Conservation (phyloP, 331 rosid species). For the Saraca asoca region DNA sequence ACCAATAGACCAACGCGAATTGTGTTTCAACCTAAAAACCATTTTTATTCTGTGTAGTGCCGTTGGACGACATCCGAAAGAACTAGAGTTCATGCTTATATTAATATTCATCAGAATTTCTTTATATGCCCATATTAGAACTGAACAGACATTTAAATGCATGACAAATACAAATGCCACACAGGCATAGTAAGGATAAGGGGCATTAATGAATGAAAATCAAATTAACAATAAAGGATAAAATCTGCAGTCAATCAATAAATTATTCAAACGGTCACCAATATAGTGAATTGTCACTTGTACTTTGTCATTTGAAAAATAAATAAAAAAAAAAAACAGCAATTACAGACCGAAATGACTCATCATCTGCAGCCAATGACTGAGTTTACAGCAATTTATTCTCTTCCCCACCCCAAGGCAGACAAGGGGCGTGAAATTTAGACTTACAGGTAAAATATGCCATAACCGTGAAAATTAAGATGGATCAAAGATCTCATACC, state of each 20-base stretch:
- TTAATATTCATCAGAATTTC: too few relatives aligned
- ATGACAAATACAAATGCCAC: too few relatives aligned
- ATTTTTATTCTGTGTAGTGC: too few relatives aligned
- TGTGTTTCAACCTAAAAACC: too few relatives aligned
- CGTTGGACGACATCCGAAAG: too few relatives aligned
- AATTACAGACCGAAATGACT: conserved; percentile 25
- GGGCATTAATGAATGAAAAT: neutral
- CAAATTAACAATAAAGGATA: too few relatives aligned
- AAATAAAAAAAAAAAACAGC: neutral
- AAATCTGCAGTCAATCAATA: too few relatives aligned
- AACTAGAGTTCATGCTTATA: too few relatives aligned
- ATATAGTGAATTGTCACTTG: neutral
- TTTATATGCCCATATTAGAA: too few relatives aligned
- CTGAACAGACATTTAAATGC: too few relatives aligned
- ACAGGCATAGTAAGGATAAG: too few relatives aligned
- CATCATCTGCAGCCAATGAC: conserved; percentile 7
- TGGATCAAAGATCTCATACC: conserved; percentile 7
- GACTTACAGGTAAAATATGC: conserved; percentile 1
- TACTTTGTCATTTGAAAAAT: conserved; percentile 18
- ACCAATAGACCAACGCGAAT: neutral
- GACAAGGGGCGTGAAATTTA: conserved; percentile 27
- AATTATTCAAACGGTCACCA: too few relatives aligned
- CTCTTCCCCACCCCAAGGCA: conserved; percentile 20
- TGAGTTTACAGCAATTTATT: conserved; percentile 6
- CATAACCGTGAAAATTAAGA: neutral